Evolutionary conservation across 148 eudicot species (phyloP).

Genomic region (Polygonum aviculare): DNA sequence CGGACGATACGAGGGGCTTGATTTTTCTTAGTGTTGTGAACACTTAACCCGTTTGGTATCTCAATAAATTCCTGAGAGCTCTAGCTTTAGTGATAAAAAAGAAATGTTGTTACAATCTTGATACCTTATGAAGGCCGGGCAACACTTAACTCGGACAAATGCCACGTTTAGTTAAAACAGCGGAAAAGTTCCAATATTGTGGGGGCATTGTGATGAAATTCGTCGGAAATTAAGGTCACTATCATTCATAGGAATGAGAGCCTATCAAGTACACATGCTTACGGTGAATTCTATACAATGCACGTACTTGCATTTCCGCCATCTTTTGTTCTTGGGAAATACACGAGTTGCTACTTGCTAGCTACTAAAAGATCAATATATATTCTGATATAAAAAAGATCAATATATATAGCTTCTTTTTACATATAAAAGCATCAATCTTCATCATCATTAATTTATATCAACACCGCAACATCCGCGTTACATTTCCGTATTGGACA

Average conservation of each 20-base stretch:
- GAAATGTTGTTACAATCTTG: no score
- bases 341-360: not conserved
- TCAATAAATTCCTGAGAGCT: no score
- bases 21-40: no score
- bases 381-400: not conserved
- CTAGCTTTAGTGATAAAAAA: no score
- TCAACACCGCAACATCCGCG: not conserved
- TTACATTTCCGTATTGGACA: not conserved
- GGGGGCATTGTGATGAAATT: not conserved
- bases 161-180: not conserved
- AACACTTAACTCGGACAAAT: no score
- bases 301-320: no score
- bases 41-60: no score
- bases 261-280: not conserved
- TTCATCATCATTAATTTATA: not conserved
- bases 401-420: not conserved
- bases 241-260: not conserved
- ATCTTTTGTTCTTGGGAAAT: no score
- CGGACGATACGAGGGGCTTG: no score
- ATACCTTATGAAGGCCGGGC: no score
- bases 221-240: not conserved
- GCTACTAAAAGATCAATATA: not conserved
- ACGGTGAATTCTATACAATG: no score
- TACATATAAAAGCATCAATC: not conserved
- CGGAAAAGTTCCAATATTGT: not conserved